A percentile compares a stretch with the other conserved stretches of the same genome.
Evolutionary conservation across 495 filamentous ascomycete species (phyloP).

Genomic region (Beverwykella pulmonaria): DNA sequence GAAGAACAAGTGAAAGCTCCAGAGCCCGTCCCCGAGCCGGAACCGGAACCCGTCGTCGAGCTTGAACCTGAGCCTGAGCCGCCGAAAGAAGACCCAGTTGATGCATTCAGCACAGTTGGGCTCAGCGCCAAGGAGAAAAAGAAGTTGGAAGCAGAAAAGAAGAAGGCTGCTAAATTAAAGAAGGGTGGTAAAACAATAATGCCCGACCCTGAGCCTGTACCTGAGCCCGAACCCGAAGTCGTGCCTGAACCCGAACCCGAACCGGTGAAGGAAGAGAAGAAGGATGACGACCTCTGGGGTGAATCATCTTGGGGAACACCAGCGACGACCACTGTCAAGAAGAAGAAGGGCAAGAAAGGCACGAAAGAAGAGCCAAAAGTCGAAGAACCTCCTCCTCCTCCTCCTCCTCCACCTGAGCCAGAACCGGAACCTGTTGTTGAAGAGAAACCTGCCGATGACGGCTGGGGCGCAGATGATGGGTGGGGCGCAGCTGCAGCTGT

Average conservation of each 20-base stretch:
- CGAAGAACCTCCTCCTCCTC: constrained; percentile 21
- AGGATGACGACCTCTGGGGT: constrained; percentile 31
- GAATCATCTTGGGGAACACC: constrained; percentile 24
- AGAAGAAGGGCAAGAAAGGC: constrained; percentile 33
- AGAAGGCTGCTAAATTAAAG: not conserved
- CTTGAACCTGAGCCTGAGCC: constrained; percentile 46
- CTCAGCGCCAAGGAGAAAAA: constrained; percentile 19
- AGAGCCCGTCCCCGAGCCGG: constrained; percentile 10
- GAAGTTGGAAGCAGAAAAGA: constrained; percentile 3
- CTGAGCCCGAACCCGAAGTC: constrained; percentile 40
- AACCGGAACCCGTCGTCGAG: constrained; percentile 45
- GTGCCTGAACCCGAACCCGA: constrained; percentile 37
- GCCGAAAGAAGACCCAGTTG: constrained; percentile 10
- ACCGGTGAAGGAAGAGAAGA: constrained; percentile 14
- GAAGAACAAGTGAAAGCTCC: not conserved
- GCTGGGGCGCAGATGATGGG: constrained; percentile 15
- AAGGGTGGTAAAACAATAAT: constrained; percentile 9
- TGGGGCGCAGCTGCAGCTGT: constrained; percentile 6
- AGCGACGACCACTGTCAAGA: not conserved
- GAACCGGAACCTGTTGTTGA: constrained; percentile 49
- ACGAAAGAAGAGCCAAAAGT: constrained; percentile 22
- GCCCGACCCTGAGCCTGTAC: constrained; percentile 24
- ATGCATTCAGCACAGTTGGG: not conserved
- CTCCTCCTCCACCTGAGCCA: constrained; percentile 6
- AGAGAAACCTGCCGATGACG: constrained; percentile 13